A percentile compares a stretch with the other conserved stretches of the same genome.
These are phyloP conservation scores for Naganishia vishniacii DNA, from an alignment of 768 basidiomycete species.

Conservation along the genomic window DNA sequence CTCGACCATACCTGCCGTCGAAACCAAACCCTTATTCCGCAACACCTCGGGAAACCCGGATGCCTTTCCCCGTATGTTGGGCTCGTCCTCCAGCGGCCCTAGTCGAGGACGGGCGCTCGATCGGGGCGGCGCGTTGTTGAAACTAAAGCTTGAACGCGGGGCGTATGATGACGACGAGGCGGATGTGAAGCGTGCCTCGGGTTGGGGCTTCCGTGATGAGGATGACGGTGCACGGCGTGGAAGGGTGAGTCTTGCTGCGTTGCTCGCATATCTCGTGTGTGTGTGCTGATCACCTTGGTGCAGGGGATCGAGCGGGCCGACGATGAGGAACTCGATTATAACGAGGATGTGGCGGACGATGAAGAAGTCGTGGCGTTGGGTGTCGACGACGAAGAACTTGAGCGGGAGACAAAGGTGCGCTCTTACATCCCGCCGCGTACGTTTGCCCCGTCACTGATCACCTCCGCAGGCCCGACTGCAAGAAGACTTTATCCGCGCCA, in stretches of 20 bases:
- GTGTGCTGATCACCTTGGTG: not conserved
- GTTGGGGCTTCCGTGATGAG: not conserved
- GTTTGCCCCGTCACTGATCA: not conserved
- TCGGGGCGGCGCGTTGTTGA: constrained; percentile 4
- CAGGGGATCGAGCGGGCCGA: constrained; percentile 24
- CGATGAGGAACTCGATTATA: constrained; percentile 21
- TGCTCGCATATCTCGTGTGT: not conserved
- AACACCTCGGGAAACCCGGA: constrained; percentile 18
- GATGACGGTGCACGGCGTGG: constrained; percentile 9
- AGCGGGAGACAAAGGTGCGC: constrained; percentile 17
- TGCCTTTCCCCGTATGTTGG: constrained; percentile 21
- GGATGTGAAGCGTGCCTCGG: not conserved
- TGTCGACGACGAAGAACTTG: constrained; percentile 19
- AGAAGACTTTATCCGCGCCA: constrained; percentile 21
- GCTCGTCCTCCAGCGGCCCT: no score
- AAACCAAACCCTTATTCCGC: not conserved
- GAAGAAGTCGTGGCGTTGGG: constrained; percentile 20
- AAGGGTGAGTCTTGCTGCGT: not conserved
- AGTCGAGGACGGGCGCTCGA: constrained; percentile 4
- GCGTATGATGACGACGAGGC: constrained; percentile 2
- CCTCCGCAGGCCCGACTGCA: constrained; percentile 3
- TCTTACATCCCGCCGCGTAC: not conserved
- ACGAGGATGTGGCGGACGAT: constrained; percentile 21
- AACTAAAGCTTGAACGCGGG: constrained; percentile 7
- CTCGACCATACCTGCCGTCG: not conserved